Evolutionary conservation across 805 yeast species (phyloP).

Genomic region (Candida easanensis): DNA sequence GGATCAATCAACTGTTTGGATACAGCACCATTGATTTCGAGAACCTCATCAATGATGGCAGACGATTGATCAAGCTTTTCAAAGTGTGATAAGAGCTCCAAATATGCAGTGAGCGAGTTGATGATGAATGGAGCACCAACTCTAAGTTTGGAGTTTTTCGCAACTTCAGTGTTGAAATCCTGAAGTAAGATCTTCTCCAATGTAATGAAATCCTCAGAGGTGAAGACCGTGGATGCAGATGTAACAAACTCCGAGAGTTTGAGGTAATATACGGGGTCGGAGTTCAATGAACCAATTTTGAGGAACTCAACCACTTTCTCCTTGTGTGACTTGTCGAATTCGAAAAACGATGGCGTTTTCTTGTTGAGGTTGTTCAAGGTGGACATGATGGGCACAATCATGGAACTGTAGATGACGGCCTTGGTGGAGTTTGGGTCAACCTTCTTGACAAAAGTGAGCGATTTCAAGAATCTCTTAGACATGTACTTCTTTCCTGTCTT

Average conservation of each 20-base stretch:
- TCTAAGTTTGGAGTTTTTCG: conserved; percentile 30
- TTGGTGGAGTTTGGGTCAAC: conserved; percentile 31
- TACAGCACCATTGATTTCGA: conserved; percentile 15
- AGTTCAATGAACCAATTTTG: conserved; percentile 50
- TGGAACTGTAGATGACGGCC: conserved; percentile 41
- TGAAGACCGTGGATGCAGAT: conserved; percentile 12
- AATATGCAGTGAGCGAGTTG: conserved; percentile 31
- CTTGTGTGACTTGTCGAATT: conserved; percentile 45
- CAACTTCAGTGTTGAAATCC: conserved; percentile 27
- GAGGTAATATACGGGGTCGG: conserved; percentile 48
- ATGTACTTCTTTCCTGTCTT: conserved; percentile 30
- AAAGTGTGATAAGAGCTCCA: conserved; percentile 19
- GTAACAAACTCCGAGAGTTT: conserved; percentile 24
- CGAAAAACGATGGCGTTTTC: conserved; percentile 54
- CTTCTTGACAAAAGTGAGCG: conserved; percentile 30
- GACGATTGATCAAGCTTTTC: conserved; percentile 1
- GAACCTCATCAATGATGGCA: conserved; percentile 19
- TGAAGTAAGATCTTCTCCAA: conserved; percentile 30
- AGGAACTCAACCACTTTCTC: conserved; percentile 46
- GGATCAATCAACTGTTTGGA: conserved; percentile 21
- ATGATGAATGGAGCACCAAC: conserved; percentile 29
- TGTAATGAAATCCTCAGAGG: conserved; percentile 21
- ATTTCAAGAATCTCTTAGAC: conserved; percentile 32
- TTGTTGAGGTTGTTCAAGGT: conserved; percentile 42
- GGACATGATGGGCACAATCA: conserved; percentile 48